Evolutionary conservation across 2,329 filamentous ascomycete species (phyloP).

Genomic region (Lasiodiplodia sp.): DNA sequence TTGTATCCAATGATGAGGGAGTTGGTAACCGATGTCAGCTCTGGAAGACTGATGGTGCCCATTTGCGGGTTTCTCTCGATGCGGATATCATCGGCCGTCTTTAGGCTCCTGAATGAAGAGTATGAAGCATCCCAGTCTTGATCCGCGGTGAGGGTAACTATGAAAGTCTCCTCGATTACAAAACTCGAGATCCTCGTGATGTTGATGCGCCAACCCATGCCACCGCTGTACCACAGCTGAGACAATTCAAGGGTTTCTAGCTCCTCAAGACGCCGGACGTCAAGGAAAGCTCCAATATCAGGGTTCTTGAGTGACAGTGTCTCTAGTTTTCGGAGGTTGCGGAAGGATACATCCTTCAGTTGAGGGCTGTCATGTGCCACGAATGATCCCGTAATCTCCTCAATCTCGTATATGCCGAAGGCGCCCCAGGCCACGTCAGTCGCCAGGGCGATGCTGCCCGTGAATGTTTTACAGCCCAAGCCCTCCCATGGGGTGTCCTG

Average conservation of each 20-base stretch:
- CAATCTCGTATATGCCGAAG: not conserved
- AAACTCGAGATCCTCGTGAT: not conserved
- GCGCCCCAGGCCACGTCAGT: not conserved
- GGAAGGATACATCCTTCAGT: not conserved
- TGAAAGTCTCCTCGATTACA: not conserved
- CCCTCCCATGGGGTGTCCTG: not conserved
- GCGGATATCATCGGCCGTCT: not conserved
- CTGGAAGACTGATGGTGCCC: too few relatives aligned
- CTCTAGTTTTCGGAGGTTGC: not conserved
- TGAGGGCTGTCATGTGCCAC: not conserved
- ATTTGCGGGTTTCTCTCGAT: not conserved
- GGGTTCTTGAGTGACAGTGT: constrained; percentile 1
- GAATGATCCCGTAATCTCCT: constrained; percentile 4
- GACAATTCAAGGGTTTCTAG: constrained; percentile 1
- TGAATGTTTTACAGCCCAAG: not conserved
- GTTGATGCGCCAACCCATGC: not conserved
- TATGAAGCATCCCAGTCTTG: not conserved
- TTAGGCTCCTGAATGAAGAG: not conserved
- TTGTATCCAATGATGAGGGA: too few relatives aligned
- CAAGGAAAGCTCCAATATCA: not conserved
- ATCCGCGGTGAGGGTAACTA: not conserved
- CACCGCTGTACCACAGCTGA: not conserved
- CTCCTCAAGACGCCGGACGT: not conserved
- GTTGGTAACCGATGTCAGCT: not conserved
- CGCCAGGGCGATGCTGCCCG: not conserved